phyloP scores from a whole-genome alignment of 345 rosid species.

The Trapa incisa region DNA sequence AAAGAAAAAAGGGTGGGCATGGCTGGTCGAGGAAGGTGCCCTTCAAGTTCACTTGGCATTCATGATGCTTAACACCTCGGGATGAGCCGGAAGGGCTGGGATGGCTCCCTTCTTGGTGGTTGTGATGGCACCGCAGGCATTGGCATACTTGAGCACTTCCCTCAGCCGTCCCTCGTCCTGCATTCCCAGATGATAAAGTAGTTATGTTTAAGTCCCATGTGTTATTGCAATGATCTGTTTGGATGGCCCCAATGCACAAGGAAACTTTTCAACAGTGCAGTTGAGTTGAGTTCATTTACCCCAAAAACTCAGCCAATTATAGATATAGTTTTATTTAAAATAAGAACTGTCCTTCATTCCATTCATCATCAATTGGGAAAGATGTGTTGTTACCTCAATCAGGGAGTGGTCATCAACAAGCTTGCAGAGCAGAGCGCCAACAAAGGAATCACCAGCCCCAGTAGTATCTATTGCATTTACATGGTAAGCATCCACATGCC shows the following conservation, averaged over 20 bases:
- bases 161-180: slow-evolving; percentile 73
- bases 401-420: slow-evolving; percentile 58
- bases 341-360: no score
- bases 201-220: no score
- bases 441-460: slow-evolving; percentile 91
- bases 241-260: no score
- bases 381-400: slow-evolving; percentile 37
- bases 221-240: no score
- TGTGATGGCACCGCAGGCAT: slow-evolving; percentile 95
- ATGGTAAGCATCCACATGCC: slow-evolving; percentile 66
- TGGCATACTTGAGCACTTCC: slow-evolving; percentile 62
- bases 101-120: slow-evolving; percentile 97
- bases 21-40: background rate
- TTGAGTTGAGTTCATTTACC: no score
- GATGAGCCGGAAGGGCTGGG: slow-evolving; percentile 69
- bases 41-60: slow-evolving; percentile 9
- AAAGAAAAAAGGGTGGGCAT: background rate
- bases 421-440: slow-evolving; percentile 82
- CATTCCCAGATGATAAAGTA: background rate
- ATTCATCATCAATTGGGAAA: background rate
- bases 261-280: no score
- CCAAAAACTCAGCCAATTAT: no score
- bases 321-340: no score
- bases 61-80: slow-evolving; percentile 42
- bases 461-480: slow-evolving; percentile 77